A percentile compares a stretch with the other conserved stretches of the same genome.
These are phyloP conservation scores for Rhododendron molle DNA, from an alignment of 148 eudicot species.

Conservation along the genomic window DNA sequence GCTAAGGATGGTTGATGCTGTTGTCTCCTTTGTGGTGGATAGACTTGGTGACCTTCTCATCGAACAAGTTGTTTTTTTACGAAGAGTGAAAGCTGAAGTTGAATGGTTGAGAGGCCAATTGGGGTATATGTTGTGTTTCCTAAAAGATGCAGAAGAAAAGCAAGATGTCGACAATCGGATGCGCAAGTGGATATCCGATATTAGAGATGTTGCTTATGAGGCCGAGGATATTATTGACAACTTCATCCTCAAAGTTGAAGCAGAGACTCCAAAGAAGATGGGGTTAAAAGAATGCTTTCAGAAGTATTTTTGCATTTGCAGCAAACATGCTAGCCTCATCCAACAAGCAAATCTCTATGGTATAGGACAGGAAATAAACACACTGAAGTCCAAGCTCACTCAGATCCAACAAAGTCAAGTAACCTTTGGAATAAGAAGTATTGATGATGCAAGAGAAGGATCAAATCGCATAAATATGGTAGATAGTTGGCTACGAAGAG, in stretches of 20 bases:
- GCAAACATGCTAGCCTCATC: not conserved
- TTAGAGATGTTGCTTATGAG: not conserved
- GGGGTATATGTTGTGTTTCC: not conserved
- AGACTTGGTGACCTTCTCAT: not conserved
- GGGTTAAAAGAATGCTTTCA: no score
- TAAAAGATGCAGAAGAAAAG: not conserved
- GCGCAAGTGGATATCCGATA: not conserved
- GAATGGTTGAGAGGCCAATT: not conserved
- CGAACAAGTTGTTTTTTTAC: not conserved
- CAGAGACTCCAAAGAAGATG: no score
- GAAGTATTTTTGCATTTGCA: not conserved
- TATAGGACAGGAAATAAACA: no score
- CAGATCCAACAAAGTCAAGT: no score
- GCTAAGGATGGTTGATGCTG: not conserved
- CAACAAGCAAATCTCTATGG: not conserved
- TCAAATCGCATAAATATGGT: no score
- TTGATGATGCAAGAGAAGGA: no score
- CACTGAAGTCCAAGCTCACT: no score
- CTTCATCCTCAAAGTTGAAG: not conserved
- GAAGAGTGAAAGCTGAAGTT: not conserved
- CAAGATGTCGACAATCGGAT: not conserved
- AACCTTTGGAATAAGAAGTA: no score
- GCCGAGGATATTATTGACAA: not conserved
- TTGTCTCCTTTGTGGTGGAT: not conserved
- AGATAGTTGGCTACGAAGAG: no score